A percentile compares a stretch with the other conserved stretches of the same genome.
phyloP scores from a whole-genome alignment of 2,329 filamentous ascomycete species.

The Tolypocladium nubicola region DNA sequence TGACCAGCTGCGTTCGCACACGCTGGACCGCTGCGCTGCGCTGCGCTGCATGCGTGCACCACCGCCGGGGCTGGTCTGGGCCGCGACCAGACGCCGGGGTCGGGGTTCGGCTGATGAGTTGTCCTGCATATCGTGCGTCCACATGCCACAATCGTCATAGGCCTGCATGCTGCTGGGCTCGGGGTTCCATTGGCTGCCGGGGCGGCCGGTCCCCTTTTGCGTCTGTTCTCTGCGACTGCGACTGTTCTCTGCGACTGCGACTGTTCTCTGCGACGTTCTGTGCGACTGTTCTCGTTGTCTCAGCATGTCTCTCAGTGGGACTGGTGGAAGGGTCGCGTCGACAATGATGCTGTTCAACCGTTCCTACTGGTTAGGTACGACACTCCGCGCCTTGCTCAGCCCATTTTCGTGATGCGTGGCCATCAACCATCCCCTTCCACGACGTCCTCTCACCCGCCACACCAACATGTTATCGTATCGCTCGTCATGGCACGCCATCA shows the following conservation, averaged over 20 bases:
- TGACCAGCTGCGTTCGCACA: not conserved
- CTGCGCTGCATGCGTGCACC: not conserved
- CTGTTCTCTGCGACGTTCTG: not conserved
- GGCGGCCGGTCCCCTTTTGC: not conserved
- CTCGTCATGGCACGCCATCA: not conserved
- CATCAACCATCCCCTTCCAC: not conserved
- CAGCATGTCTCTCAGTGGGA: not conserved
- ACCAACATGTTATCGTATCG: not conserved
- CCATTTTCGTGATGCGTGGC: not conserved
- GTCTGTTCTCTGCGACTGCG: too few relatives aligned
- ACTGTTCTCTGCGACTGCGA: not conserved
- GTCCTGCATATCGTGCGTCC: conserved; percentile 6
- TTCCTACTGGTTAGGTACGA: not conserved
- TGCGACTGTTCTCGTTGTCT: not conserved
- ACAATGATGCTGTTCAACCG: not conserved
- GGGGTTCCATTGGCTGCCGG: not conserved
- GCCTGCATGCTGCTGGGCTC: not conserved
- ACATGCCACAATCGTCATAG: conserved; percentile 1
- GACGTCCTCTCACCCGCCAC: not conserved
- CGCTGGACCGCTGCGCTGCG: not conserved
- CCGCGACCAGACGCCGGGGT: not conserved
- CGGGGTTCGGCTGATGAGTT: conserved; percentile 6
- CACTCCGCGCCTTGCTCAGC: not conserved
- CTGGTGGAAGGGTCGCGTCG: not conserved
- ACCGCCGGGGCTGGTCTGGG: not conserved